Percentiles rank a stretch among this genome's conserved stretches.
Conservation (phyloP, 768 basidiomycete genomes). For the Tulasnella sp. region DNA sequence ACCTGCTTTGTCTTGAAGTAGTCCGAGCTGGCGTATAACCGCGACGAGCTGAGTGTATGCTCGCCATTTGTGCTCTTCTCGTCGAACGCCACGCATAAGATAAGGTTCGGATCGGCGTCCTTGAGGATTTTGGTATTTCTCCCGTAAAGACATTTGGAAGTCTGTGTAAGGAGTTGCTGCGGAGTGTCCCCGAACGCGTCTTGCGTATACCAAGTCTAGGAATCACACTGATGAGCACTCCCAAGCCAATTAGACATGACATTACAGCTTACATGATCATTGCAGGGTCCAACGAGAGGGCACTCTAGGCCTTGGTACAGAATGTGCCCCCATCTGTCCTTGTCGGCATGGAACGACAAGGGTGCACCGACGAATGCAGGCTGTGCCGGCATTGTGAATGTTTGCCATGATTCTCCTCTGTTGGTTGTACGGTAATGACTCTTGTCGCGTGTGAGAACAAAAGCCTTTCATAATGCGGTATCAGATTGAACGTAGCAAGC, state of each 20-base stretch:
- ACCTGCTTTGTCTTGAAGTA: constrained; percentile 66
- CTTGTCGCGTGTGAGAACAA: constrained; percentile 64
- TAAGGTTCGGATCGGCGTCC: constrained; percentile 60
- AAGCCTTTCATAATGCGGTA: constrained; percentile 51
- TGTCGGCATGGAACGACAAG: constrained; percentile 81
- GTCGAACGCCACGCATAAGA: constrained; percentile 90
- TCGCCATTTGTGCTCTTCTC: constrained; percentile 36
- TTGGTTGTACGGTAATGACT: constrained; percentile 86
- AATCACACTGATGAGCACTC: background rate
- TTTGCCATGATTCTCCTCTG: constrained; percentile 78
- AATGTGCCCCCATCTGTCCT: constrained; percentile 60
- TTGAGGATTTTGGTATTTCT: constrained; percentile 79
- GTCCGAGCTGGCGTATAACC: constrained; percentile 77
- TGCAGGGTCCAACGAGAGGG: constrained; percentile 45
- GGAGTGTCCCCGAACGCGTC: constrained; percentile 65
- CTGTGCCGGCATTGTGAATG: constrained; percentile 58
- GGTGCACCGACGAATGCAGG: constrained; percentile 55
- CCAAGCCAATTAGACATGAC: background rate
- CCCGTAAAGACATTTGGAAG: constrained; percentile 78
- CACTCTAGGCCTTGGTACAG: constrained; percentile 73
- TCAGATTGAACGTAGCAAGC: background rate
- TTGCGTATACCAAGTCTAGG: constrained; percentile 80
- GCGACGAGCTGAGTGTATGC: constrained; percentile 50
- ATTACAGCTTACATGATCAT: constrained; percentile 54
- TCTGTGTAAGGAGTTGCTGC: constrained; percentile 56